These are phyloP conservation scores for Halophytophthora batemanensis DNA, from an alignment of 352 stramenopile genomes.

Conservation along the genomic window DNA sequence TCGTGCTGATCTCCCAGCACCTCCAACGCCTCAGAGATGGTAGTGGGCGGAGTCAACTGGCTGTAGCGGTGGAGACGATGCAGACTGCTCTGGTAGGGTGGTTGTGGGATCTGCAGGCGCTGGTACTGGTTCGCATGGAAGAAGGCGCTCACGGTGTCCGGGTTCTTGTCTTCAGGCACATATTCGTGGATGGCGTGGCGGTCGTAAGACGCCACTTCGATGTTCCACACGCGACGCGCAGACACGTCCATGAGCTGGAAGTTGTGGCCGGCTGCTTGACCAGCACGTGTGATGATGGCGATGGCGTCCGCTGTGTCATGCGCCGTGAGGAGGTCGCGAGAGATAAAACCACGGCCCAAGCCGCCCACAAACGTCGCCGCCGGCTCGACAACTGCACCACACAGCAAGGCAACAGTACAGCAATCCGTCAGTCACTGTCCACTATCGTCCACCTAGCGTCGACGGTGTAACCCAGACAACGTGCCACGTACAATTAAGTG, in stretches of 20 bases:
- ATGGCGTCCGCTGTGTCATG: conserved; percentile 45
- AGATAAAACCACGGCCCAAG: conserved; percentile 68
- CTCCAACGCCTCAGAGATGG: conserved; percentile 36
- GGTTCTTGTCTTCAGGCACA: conserved; percentile 2
- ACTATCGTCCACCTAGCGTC: background rate
- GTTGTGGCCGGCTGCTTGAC: conserved; percentile 68
- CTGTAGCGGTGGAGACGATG: conserved; percentile 63
- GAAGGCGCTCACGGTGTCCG: conserved; percentile 31
- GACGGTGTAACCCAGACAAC: background rate
- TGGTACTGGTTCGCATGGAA: conserved; percentile 83
- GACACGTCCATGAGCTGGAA: conserved; percentile 74
- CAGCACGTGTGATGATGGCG: conserved; percentile 39
- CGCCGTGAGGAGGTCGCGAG: conserved; percentile 50
- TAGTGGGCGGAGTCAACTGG: conserved; percentile 37
- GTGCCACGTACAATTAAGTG: conserved; percentile 62
- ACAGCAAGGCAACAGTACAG: background rate
- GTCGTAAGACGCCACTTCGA: conserved; percentile 65
- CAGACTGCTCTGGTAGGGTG: conserved; percentile 62
- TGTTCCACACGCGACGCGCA: conserved; percentile 49
- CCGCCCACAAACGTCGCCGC: conserved; percentile 53
- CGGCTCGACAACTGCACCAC: conserved; percentile 56
- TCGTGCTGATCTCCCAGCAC: conserved; percentile 72
- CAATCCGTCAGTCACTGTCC: background rate
- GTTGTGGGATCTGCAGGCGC: conserved; percentile 52
- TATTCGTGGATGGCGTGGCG: conserved; percentile 48